Conservation (phyloP, 2,329 filamentous ascomycete genomes). For the Phyllosticta citrichinensis region DNA sequence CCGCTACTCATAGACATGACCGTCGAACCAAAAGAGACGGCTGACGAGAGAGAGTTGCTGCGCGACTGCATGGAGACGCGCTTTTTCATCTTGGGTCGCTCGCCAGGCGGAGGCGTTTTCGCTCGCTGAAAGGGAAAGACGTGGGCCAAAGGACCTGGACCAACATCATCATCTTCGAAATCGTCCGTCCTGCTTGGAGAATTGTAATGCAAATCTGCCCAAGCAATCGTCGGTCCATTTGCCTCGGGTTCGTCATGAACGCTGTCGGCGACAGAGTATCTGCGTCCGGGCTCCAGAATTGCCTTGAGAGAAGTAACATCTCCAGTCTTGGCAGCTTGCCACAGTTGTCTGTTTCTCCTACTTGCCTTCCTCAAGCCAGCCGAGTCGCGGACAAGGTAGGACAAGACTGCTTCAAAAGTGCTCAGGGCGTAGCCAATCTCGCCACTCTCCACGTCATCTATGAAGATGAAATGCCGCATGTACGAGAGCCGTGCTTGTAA, state of each 20-base stretch:
- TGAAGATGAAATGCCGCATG: slow-evolving; percentile 95
- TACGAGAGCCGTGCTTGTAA: slow-evolving; percentile 85
- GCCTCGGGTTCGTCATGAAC: slow-evolving; percentile 36
- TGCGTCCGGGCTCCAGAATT: slow-evolving; percentile 62
- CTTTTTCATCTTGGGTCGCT: slow-evolving; percentile 54
- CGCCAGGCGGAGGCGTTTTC: slow-evolving; percentile 35
- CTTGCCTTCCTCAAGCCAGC: slow-evolving; percentile 74
- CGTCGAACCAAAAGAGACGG: slow-evolving; percentile 75
- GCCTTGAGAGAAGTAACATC: slow-evolving; percentile 63
- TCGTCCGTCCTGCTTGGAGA: background rate
- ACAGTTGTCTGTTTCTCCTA: slow-evolving; percentile 72
- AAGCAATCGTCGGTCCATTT: slow-evolving; percentile 9
- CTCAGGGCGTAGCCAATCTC: slow-evolving; percentile 94
- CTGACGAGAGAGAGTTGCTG: slow-evolving; percentile 79
- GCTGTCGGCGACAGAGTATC: slow-evolving; percentile 28
- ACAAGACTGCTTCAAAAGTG: slow-evolving; percentile 87
- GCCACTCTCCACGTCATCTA: slow-evolving; percentile 92
- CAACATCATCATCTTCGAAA: background rate
- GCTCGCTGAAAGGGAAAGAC: slow-evolving; percentile 83
- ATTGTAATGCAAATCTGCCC: slow-evolving; percentile 7
- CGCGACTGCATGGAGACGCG: slow-evolving; percentile 79
- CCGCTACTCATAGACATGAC: slow-evolving; percentile 62
- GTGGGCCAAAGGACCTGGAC: slow-evolving; percentile 52
- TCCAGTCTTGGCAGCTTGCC: slow-evolving; percentile 76
- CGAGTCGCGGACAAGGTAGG: slow-evolving; percentile 78